These are phyloP conservation scores for Cylindrodendrum hubeiense DNA, from an alignment of 2,329 filamentous ascomycete genomes.

Conservation along the genomic window DNA sequence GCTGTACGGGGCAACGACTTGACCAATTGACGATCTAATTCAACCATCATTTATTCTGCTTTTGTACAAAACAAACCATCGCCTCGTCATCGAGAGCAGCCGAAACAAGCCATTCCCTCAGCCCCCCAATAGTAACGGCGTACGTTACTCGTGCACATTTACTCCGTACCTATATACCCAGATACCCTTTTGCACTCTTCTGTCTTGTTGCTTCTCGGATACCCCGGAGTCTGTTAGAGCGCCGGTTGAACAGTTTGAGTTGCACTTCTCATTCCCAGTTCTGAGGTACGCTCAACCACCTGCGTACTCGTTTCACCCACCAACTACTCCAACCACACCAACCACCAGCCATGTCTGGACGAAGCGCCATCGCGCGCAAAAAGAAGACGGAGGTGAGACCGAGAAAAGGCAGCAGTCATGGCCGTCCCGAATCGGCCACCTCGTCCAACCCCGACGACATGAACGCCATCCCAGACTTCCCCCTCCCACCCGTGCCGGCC, in stretches of 20 bases:
- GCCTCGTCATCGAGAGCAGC: background rate
- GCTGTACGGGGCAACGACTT: background rate
- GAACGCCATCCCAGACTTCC: constrained; percentile 50
- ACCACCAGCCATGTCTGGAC: constrained; percentile 62
- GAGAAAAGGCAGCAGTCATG: constrained; percentile 38
- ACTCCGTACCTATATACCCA: background rate
- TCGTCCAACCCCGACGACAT: constrained; percentile 56
- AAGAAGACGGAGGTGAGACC: constrained; percentile 65
- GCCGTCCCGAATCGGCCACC: constrained; percentile 52
- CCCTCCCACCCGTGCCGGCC: constrained; percentile 46
- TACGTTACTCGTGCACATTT: background rate
- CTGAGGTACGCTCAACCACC: background rate
- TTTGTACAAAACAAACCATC: constrained; percentile 10
- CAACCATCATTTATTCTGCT: constrained; percentile 3
- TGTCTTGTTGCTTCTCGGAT: constrained; percentile 14
- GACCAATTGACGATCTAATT: constrained; percentile 9
- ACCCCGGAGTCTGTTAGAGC: constrained; percentile 8
- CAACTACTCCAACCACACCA: background rate
- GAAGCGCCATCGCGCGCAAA: constrained; percentile 70
- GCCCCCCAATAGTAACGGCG: background rate
- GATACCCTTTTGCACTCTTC: background rate
- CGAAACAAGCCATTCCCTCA: background rate
- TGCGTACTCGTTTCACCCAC: background rate
- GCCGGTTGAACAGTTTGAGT: background rate
- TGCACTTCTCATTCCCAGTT: background rate